These are phyloP conservation scores for Lactarius hatsudake DNA, from an alignment of 768 basidiomycete species.

Conservation along the genomic window DNA sequence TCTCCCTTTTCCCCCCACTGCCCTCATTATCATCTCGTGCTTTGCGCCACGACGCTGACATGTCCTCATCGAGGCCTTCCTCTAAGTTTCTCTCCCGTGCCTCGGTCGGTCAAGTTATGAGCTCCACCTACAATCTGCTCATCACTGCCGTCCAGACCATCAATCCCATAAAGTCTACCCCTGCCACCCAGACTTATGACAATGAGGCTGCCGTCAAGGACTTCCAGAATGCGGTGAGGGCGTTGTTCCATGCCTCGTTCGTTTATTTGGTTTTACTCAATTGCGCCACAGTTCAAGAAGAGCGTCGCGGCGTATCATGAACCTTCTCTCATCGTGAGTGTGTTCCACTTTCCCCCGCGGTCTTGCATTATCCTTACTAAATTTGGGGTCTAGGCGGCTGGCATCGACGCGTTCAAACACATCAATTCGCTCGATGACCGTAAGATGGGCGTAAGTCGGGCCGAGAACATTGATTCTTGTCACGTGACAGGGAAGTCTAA, in stretches of 20 bases:
- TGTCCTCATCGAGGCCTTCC: conserved; percentile 1
- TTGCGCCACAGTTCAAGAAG: conserved; percentile 14
- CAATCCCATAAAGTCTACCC: background rate
- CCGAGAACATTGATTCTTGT: background rate
- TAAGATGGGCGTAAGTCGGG: conserved; percentile 61
- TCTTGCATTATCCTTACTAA: background rate
- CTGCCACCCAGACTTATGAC: background rate
- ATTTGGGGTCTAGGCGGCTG: conserved; percentile 43
- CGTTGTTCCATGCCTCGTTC: background rate
- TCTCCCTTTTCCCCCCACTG: background rate
- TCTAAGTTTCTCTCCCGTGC: conserved; percentile 12
- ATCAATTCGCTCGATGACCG: conserved; percentile 69
- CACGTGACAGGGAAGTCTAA: background rate
- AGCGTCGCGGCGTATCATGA: conserved; percentile 6
- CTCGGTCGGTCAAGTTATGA: conserved; percentile 1
- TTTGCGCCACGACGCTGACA: background rate
- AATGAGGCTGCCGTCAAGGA: conserved; percentile 7
- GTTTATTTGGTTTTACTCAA: background rate
- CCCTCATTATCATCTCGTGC: background rate
- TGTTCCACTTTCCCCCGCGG: background rate
- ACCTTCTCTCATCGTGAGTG: conserved; percentile 11
- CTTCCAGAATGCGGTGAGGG: conserved; percentile 12
- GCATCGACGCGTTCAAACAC: conserved; percentile 60
- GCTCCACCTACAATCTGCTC: background rate
- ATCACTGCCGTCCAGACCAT: background rate